phyloP scores from a whole-genome alignment of 2,329 filamentous ascomycete genomes.

The Cladophialophora bantiana region DNA sequence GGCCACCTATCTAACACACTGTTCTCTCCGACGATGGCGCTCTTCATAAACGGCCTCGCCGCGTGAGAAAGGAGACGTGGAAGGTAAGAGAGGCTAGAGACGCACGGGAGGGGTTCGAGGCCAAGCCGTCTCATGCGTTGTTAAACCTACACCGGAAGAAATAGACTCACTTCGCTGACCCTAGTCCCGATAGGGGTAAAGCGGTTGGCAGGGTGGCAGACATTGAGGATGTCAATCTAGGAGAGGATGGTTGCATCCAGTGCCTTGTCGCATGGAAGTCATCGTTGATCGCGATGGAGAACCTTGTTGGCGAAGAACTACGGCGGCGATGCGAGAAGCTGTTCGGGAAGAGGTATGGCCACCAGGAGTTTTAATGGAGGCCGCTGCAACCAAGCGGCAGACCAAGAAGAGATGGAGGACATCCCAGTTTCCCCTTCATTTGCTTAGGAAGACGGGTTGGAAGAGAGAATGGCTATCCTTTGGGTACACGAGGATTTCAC shows the following conservation, averaged over 20 bases:
- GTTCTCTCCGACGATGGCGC: constrained; percentile 11
- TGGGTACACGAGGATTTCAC: too few relatives aligned
- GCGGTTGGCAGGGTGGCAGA: neutral
- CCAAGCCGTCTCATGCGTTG: neutral
- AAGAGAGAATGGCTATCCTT: too few relatives aligned
- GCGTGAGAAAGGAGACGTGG: constrained; percentile 17
- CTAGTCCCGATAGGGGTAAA: neutral
- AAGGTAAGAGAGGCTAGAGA: constrained; percentile 15
- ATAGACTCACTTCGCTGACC: constrained; percentile 1
- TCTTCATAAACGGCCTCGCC: constrained; percentile 25
- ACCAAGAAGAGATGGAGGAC: too few relatives aligned
- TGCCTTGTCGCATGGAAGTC: neutral
- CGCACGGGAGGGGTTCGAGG: neutral
- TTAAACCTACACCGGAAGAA: neutral
- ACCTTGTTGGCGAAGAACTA: neutral
- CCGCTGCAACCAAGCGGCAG: too few relatives aligned
- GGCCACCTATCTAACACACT: neutral
- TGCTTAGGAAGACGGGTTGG: too few relatives aligned
- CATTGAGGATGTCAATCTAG: neutral
- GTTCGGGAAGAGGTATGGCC: too few relatives aligned
- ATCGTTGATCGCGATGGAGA: neutral
- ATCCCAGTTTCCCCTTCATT: too few relatives aligned
- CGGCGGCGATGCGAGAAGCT: too few relatives aligned
- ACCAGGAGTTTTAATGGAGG: too few relatives aligned
- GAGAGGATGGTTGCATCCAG: neutral